Base-by-base conservation (phyloP, 345 rosid genomes). In the Combretum micranthum region DNA sequence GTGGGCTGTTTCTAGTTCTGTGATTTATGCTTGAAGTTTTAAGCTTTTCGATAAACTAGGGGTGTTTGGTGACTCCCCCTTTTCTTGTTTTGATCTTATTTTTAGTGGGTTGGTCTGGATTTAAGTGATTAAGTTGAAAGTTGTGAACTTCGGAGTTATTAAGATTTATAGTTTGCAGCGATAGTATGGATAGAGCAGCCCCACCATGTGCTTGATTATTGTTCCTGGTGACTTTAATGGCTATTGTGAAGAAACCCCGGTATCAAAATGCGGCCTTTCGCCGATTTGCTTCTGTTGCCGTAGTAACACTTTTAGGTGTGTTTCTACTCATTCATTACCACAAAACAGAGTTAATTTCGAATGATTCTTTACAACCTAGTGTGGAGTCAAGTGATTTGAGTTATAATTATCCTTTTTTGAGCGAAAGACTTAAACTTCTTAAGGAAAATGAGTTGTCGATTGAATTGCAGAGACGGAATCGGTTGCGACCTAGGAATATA, bases 401-500 rank as follows among this genome's bases (percentile, higher is more conserved):
- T 44, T 32, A 15, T 62, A 67, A 59, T 53, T 18, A 48, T 64
- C 68, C 71, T 18, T 22, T 44, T 37, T 17, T 53, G 56, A 69
- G 67, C 19, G 23, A 44, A 16, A 47, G 65, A 64, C 77, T 76
- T 23, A 70, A 50, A 52, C 79, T 89, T 26, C 96, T 94, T 54
- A 78, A 66, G 55, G 83, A 70, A 64, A 85, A 70, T 64, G 48
- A 59, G 39, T 64, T 90, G 61, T 90, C 96, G 2, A 50, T 78
- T 62, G 71, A 44, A 62, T 70, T 93, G 76, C 85, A 83, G 49
- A 76, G 57, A 76, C 68, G 60, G 64, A 93, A 90, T 71, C 69
- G 13, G 55, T 67, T 75, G 51, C 87, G 87, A 4, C 96, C 97
- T 0, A 87, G 84, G 62, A 90, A 93, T 60, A 20, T 52, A 43